Conservation (phyloP, 2,329 filamentous ascomycete species). For the Claviceps sp. region DNA sequence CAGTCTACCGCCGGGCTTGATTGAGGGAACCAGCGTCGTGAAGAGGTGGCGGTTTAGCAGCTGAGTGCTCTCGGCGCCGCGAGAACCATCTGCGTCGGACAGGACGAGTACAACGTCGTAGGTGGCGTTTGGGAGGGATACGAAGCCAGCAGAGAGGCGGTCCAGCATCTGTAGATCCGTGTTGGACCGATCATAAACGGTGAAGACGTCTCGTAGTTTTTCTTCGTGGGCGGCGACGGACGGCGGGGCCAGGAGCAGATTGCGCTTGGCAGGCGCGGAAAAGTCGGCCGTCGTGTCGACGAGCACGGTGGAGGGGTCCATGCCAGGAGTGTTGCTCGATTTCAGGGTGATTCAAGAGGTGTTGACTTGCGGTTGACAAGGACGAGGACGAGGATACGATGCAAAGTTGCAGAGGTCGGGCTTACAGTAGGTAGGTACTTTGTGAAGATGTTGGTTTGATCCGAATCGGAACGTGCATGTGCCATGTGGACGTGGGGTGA, state of each 20-base stretch:
- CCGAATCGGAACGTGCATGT: too few species aligned
- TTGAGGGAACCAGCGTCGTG: slow-evolving; percentile 50
- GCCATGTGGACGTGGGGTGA: too few species aligned
- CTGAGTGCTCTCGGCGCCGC: slow-evolving; percentile 41
- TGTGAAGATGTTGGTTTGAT: too few species aligned
- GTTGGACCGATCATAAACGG: slow-evolving; percentile 56
- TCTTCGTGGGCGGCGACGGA: slow-evolving; percentile 79
- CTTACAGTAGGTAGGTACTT: too few species aligned
- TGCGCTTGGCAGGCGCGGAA: slow-evolving; percentile 36
- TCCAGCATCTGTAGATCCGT: slow-evolving; percentile 98
- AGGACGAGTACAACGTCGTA: slow-evolving; percentile 82
- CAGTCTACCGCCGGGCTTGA: slow-evolving; percentile 57
- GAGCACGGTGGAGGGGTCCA: slow-evolving; percentile 39
- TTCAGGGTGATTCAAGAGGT: too few species aligned
- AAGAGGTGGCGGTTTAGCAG: slow-evolving; percentile 58
- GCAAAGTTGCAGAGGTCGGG: too few species aligned
- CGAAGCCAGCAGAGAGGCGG: slow-evolving; percentile 69
- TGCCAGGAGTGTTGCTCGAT: slow-evolving; percentile 12
- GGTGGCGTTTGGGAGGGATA: slow-evolving; percentile 58
- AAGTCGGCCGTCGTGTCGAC: slow-evolving; percentile 45
- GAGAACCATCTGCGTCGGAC: slow-evolving; percentile 58
- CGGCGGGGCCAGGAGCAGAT: slow-evolving; percentile 78
- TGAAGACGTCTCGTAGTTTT: slow-evolving; percentile 56
- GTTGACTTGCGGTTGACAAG: too few species aligned
- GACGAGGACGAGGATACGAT: too few species aligned